phyloP scores from a whole-genome alignment of 352 stramenopile species.

The Globisporangium middletonii region DNA sequence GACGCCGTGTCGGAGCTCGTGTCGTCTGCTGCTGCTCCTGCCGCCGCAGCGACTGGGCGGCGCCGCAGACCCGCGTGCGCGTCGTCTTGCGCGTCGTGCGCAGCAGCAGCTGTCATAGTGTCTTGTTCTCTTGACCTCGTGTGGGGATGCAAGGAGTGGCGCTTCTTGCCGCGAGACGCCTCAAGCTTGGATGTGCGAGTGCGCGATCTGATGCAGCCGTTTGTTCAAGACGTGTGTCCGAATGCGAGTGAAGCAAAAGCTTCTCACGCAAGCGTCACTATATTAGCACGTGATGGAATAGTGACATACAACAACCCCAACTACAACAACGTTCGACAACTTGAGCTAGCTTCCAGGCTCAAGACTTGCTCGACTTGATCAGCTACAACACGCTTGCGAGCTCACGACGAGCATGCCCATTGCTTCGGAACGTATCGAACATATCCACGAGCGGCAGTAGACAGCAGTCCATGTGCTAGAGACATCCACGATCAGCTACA shows the following conservation, averaged over 20 bases:
- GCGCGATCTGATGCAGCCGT: neutral
- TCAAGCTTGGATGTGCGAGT: neutral
- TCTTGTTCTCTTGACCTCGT: too few relatives aligned
- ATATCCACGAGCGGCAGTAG: too few relatives aligned
- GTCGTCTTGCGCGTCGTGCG: constrained; percentile 3
- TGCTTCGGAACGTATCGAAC: too few relatives aligned
- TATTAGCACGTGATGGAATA: neutral
- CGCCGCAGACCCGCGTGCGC: constrained; percentile 18
- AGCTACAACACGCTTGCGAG: too few relatives aligned
- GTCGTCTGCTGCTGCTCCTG: constrained; percentile 5
- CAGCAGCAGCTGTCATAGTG: constrained; percentile 11
- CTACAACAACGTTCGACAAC: too few relatives aligned
- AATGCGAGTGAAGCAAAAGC: neutral
- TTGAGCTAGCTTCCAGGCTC: too few relatives aligned
- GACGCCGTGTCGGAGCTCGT: constrained; percentile 11
- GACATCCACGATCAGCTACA: neutral
- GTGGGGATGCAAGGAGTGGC: too few relatives aligned
- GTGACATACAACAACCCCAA: too few relatives aligned
- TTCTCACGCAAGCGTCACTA: neutral
- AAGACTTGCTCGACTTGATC: too few relatives aligned
- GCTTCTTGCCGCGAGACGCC: too few relatives aligned
- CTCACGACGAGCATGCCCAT: too few relatives aligned
- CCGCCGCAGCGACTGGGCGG: constrained; percentile 20
- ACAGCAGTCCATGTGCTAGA: too few relatives aligned
- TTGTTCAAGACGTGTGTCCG: neutral